These are phyloP conservation scores for Zizania latifolia DNA, from an alignment of 176 grass and related monocot species.

Conservation along the genomic window DNA sequence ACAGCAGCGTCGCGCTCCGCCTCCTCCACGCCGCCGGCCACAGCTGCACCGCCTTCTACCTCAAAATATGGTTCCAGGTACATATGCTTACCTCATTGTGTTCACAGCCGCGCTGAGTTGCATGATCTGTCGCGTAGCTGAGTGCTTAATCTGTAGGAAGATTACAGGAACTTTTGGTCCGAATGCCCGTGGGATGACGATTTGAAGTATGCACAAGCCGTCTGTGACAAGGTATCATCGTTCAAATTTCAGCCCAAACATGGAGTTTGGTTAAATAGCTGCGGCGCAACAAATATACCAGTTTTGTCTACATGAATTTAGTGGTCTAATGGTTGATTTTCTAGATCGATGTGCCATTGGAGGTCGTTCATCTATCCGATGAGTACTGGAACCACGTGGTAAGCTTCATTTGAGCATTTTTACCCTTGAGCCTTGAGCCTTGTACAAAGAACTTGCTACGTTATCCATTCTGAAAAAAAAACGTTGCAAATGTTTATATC, in stretches of 20 bases:
- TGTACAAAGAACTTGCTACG: not conserved
- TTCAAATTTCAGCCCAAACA: not conserved
- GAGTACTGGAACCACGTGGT: conserved; percentile 99
- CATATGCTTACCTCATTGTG: not conserved
- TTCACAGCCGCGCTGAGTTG: not conserved
- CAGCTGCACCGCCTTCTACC: conserved; percentile 85
- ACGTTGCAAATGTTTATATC: conserved; percentile 22
- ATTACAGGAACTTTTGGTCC: conserved; percentile 97
- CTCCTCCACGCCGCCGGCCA: conserved; percentile 90
- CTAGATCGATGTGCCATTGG: conserved; percentile 75
- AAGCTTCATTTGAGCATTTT: not conserved
- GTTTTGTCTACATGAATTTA: not conserved
- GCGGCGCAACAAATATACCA: not conserved
- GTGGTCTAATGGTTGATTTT: not conserved
- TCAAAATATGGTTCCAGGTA: conserved; percentile 99
- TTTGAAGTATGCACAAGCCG: conserved; percentile 71
- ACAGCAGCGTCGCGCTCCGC: conserved; percentile 89
- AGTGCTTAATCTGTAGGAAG: conserved; percentile 56
- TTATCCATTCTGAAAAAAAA: conserved; percentile 8
- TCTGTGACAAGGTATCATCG: conserved; percentile 84
- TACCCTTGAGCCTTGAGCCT: too few species aligned
- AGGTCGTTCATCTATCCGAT: conserved; percentile 90
- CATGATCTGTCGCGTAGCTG: not conserved
- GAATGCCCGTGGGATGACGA: conserved; percentile 99
- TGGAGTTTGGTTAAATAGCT: conserved; percentile 10